Conservation (phyloP, 2,329 filamentous ascomycete species). For the Talaromyces sp. region DNA sequence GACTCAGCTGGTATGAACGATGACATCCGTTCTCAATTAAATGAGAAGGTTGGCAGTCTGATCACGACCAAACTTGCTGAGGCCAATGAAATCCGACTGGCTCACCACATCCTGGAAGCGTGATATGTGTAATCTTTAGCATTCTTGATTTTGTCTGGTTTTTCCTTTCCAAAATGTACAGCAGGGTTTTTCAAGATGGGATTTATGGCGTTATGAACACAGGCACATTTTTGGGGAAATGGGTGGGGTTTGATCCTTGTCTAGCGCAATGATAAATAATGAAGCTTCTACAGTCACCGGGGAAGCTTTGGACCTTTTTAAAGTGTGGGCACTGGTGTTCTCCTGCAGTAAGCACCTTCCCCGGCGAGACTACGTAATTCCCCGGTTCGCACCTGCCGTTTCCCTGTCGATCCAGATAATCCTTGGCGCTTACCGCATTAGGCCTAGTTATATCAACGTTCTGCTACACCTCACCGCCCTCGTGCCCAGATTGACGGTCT, state of each 20-base stretch:
- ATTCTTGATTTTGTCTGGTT: background rate
- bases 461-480: conserved; percentile 6
- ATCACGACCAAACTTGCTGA: conserved; percentile 47
- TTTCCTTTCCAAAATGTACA: background rate
- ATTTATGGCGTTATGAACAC: background rate
- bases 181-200: background rate
- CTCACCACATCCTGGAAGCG: conserved; percentile 27
- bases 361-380: background rate
- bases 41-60: conserved; percentile 45
- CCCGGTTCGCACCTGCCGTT: background rate
- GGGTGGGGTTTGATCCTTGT: too few relatives aligned
- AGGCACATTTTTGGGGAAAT: background rate
- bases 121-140: background rate
- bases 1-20: conserved; percentile 39
- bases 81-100: conserved; percentile 43
- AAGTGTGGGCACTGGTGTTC: too few relatives aligned
- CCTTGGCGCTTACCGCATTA: background rate
- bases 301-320: too few relatives aligned
- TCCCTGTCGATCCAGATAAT: conserved; percentile 4
- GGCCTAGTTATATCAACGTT: background rate
- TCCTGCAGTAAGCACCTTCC: too few relatives aligned
- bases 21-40: conserved; percentile 41
- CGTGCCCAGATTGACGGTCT: conserved; percentile 1
- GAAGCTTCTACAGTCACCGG: background rate
- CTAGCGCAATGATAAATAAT: background rate